Percentiles rank a stretch among this genome's conserved stretches.
phyloP scores from a whole-genome alignment of 148 eudicot genomes.

The Dysphania ambrosioides region DNA sequence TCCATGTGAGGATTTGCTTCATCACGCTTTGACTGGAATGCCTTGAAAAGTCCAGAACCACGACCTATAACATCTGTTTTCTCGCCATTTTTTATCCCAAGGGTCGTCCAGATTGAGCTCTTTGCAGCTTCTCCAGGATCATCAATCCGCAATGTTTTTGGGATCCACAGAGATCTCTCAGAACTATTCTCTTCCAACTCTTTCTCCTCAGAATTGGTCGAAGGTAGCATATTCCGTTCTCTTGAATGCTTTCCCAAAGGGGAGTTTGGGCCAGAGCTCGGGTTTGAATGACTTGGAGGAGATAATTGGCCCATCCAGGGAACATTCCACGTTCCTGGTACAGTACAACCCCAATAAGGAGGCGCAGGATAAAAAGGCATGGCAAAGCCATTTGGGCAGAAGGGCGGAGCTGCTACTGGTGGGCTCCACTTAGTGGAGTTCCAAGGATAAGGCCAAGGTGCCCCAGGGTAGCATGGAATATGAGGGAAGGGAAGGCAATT shows the following conservation, averaged over 20 bases:
- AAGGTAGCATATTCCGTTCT: slow-evolving; percentile 35
- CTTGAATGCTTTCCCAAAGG: slow-evolving; percentile 66
- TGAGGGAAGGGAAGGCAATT: slow-evolving; percentile 34
- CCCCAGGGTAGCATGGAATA: slow-evolving; percentile 41
- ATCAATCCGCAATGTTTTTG: slow-evolving; percentile 62
- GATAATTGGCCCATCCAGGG: slow-evolving; percentile 39
- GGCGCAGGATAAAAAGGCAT: slow-evolving; percentile 46
- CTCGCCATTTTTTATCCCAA: slow-evolving; percentile 49
- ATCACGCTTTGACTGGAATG: slow-evolving; percentile 42
- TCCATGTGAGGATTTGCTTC: slow-evolving; percentile 25
- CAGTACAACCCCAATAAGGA: slow-evolving; percentile 46
- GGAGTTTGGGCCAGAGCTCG: slow-evolving; percentile 43
- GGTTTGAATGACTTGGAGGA: slow-evolving; percentile 19
- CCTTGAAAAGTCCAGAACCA: slow-evolving; percentile 39
- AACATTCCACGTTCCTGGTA: slow-evolving; percentile 47
- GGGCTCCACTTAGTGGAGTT: slow-evolving; percentile 22
- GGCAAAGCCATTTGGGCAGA: slow-evolving; percentile 41
- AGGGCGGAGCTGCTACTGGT: slow-evolving; percentile 29
- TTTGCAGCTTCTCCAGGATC: slow-evolving; percentile 63
- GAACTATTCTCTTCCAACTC: slow-evolving; percentile 23
- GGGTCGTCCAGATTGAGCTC: slow-evolving; percentile 61
- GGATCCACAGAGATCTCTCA: slow-evolving; percentile 47
- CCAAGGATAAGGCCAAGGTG: slow-evolving; percentile 45
- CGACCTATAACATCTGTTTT: slow-evolving; percentile 29
- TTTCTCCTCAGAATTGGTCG: slow-evolving; percentile 19